Evolutionary conservation across 2,329 filamentous ascomycete genomes (phyloP), one percentile per base, ranked within the genome.

Genomic region (Paradendryphiella salina): DNA sequence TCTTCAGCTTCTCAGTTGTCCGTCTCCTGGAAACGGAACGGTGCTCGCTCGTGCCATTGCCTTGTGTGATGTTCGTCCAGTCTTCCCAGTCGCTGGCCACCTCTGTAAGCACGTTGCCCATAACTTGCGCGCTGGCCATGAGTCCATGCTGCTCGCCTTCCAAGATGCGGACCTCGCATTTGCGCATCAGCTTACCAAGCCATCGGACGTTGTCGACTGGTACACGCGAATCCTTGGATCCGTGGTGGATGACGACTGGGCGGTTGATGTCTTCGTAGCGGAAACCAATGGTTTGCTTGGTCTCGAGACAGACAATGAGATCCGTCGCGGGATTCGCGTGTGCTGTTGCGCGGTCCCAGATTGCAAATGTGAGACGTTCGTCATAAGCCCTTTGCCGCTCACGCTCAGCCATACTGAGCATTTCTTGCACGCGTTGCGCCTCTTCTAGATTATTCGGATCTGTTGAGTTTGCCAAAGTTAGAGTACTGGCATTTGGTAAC

Each of bases 201-300:
- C 94, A 99, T 59, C 87, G 83, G 17, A 96, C 90, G 66, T 99
- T 99, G 50, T 96, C 94, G 11, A 96, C 88, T 0, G 94, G 94
- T 1, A 99, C 94, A 18, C 94, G 84, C 5, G 88, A 91, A 67
- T 99, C 94, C 63, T 89, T 86, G 66, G 85, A 90, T 31, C 94
- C 94, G 70, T 99, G 94, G 66, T 96, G 93, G 59, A 99, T 96
- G 18, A 96, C 87, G 0, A 97, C 89, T 0, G 90, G 84, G 7
- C 91, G 84, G 5, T 88, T 95, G 60, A 99, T 96, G 69, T 99
- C 94, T 14, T 96, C 93, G 69, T 99, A 99, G 41, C 92, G 85
- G 76, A 99, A 99, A 0, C 94, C 94, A 63, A 99, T 96, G 0
- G 89, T 86, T 64, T 96, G 90, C 21, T 89, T 84, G 17, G 94